Base-by-base conservation (phyloP, 176 grass and related monocot genomes). In the Puya raimondii region DNA sequence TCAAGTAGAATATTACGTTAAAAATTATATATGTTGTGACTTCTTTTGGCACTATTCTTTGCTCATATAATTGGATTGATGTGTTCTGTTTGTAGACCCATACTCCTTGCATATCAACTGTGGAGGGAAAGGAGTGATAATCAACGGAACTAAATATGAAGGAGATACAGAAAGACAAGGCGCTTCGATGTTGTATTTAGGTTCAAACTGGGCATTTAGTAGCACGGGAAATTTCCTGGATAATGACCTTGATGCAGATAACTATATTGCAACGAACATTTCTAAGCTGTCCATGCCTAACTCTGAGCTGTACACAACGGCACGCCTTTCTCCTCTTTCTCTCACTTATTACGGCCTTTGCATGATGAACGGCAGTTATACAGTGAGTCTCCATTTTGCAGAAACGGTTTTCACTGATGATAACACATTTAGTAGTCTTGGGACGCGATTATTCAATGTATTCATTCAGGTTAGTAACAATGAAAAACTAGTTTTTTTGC, bases 191-290 rank as follows among this genome's bases (percentile, higher is more conserved):
- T 25, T 90, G 48, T 92, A 83, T 49, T 13, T 47, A 79, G 66
- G 52, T 8, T 79, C 83, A 75, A 97, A 97, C 68, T 97, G 89
- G 94, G 86, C 89, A 81, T 85, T 97, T 59, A 92, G 89, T 77
- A 97, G 89, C 85, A 87, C 84, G 47, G 93, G 89, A 48, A 88
- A 92, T 49, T 97, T 97, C 76, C 74, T 97, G 84, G 89, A 97
- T 54, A 70, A 97, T 81, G 79, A 80, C 48, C 74, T 86, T 23
- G 81, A 63, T 57, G 84, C 83, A 63, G 89, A 97, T 74, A 88
- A 59, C 79, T 97, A 88, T 68, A 97, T 97, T 17, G 74, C 74
- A 10, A 67, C 71, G 80, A 88, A 57, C 63, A 18, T 76, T 68
- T 90, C 82, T 66, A 80, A 86, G 78, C 74, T 90, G 58, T 48